Conservation (phyloP, 495 filamentous ascomycete species). For the Penicillium fimorum region DNA sequence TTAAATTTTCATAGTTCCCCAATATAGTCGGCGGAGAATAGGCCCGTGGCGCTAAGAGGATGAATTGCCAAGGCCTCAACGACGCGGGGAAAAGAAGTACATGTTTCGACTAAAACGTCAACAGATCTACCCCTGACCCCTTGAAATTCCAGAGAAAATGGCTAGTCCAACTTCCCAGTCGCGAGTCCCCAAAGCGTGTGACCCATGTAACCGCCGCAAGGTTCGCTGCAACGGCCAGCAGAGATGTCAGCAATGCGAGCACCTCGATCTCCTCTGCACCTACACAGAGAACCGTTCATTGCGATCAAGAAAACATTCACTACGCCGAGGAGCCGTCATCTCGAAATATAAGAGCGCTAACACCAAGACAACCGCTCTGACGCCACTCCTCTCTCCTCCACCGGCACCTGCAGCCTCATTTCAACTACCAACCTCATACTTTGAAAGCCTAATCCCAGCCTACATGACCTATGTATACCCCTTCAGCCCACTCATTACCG, state of each 20-base stretch:
- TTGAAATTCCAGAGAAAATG: not conserved
- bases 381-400: not conserved
- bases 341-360: constrained; percentile 19
- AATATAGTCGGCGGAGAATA: not conserved
- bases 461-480: constrained; percentile 32
- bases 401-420: not conserved
- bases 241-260: constrained; percentile 33
- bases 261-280: constrained; percentile 28
- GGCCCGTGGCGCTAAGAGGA: constrained; percentile 7
- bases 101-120: constrained; percentile 1
- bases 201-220: constrained; percentile 75
- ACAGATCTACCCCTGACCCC: not conserved
- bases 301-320: constrained; percentile 25
- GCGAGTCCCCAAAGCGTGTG: constrained; percentile 46
- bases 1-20: not conserved
- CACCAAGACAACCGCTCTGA: not conserved
- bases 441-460: constrained; percentile 18
- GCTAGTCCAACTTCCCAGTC: not conserved
- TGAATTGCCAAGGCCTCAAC: constrained; percentile 6
- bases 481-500: constrained; percentile 31
- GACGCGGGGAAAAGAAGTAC: constrained; percentile 9
- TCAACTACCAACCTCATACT: constrained; percentile 12
- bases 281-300: constrained; percentile 21
- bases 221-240: constrained; percentile 66
- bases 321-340: constrained; percentile 25